A percentile compares a stretch with the other conserved stretches of the same genome.
Evolutionary conservation across 2,329 filamentous ascomycete species (phyloP).

Genomic region (Fusarium sp.): DNA sequence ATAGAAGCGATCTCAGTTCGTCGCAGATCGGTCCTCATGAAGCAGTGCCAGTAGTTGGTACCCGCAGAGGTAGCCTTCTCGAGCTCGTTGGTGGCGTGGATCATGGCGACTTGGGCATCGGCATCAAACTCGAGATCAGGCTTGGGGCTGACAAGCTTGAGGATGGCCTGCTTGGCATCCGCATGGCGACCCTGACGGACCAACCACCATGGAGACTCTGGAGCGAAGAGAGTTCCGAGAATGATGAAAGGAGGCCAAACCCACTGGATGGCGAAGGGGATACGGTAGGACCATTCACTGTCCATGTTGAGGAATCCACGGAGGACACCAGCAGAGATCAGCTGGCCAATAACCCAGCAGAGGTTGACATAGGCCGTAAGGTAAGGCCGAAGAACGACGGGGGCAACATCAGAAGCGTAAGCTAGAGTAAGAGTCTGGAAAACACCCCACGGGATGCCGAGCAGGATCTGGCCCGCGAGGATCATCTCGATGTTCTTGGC

Average conservation of each 20-base stretch:
- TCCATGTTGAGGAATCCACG: conserved; percentile 53
- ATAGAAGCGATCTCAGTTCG: conserved; percentile 60
- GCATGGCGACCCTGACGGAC: conserved; percentile 45
- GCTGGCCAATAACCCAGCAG: conserved; percentile 62
- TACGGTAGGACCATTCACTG: conserved; percentile 59
- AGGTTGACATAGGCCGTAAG: conserved; percentile 62
- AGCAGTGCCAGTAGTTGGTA: conserved; percentile 60
- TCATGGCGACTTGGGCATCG: conserved; percentile 36
- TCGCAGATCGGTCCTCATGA: conserved; percentile 58
- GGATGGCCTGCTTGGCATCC: conserved; percentile 32
- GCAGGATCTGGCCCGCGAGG: conserved; percentile 67
- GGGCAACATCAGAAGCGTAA: conserved; percentile 76
- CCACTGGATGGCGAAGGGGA: conserved; percentile 64
- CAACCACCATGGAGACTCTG: conserved; percentile 64
- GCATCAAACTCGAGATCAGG: conserved; percentile 34
- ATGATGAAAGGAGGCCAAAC: conserved; percentile 59
- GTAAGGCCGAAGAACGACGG: conserved; percentile 64
- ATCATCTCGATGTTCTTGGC: conserved; percentile 65
- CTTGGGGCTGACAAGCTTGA: conserved; percentile 42
- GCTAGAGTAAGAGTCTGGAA: conserved; percentile 67
- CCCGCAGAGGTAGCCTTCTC: conserved; percentile 56
- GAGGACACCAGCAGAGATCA: conserved; percentile 57
- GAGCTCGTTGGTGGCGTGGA: conserved; percentile 56
- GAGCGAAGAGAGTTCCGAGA: conserved; percentile 56
- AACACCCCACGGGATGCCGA: conserved; percentile 67